A percentile compares a stretch with the other conserved stretches of the same genome.
These are phyloP conservation scores for Deuterostichococcus epilithicus DNA, from an alignment of 139 green algal species.

Conservation along the genomic window DNA sequence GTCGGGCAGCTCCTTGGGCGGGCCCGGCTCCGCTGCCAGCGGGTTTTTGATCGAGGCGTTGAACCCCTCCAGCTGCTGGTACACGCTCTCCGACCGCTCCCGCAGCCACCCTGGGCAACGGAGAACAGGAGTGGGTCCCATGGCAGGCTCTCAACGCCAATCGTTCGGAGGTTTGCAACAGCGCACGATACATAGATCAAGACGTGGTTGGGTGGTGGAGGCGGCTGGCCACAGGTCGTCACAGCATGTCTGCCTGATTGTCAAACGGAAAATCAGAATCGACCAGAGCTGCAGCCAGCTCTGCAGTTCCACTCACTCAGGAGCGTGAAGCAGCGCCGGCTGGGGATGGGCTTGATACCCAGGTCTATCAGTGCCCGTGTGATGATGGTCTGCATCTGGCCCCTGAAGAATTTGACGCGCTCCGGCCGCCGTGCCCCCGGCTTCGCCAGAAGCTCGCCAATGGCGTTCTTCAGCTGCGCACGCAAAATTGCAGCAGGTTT, in stretches of 20 bases:
- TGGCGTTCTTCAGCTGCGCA: slow-evolving; percentile 66
- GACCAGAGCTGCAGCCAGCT: background rate
- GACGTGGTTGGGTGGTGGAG: background rate
- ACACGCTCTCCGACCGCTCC: slow-evolving; percentile 82
- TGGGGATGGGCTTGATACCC: slow-evolving; percentile 83
- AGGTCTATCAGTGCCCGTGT: slow-evolving; percentile 84
- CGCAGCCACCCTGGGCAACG: slow-evolving; percentile 65
- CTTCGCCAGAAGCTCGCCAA: slow-evolving; percentile 70
- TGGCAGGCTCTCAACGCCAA: background rate
- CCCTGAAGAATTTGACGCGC: slow-evolving; percentile 87
- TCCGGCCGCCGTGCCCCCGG: slow-evolving; percentile 62
- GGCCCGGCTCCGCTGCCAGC: slow-evolving; percentile 76
- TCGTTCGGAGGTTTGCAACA: background rate
- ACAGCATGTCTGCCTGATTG: too few relatives aligned
- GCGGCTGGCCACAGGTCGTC: too few relatives aligned
- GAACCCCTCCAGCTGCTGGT: slow-evolving; percentile 83
- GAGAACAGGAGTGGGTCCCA: background rate
- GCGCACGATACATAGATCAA: background rate
- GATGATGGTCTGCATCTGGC: slow-evolving; percentile 99
- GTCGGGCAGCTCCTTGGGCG: slow-evolving; percentile 85
- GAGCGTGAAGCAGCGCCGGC: slow-evolving; percentile 85
- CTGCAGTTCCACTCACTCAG: slow-evolving; percentile 59
- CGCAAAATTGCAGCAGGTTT: background rate
- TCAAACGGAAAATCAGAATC: too few relatives aligned
- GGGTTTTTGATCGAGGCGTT: slow-evolving; percentile 66